Percentiles rank a stretch among this genome's conserved stretches.
These are phyloP conservation scores for Phaffia australis DNA, from an alignment of 768 basidiomycete species.

Conservation along the genomic window DNA sequence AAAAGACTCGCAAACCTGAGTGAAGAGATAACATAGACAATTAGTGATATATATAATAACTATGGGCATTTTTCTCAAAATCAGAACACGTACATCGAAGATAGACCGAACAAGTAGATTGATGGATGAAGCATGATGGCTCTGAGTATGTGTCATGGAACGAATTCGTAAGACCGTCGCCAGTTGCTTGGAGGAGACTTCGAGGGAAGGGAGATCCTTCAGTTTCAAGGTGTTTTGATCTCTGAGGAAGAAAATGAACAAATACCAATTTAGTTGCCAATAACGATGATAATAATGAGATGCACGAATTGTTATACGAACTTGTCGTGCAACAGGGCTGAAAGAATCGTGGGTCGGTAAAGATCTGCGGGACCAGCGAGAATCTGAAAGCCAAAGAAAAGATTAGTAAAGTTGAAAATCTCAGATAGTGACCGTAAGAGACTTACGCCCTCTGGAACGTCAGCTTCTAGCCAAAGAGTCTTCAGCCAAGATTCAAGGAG, in stretches of 20 bases:
- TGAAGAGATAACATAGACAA: background rate
- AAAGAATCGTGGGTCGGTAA: conserved; percentile 30
- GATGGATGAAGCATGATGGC: conserved; percentile 24
- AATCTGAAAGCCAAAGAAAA: conserved; percentile 18
- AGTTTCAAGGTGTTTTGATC: conserved; percentile 13
- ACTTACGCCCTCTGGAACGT: conserved; percentile 12
- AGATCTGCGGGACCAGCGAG: conserved; percentile 32
- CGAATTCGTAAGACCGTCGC: conserved; percentile 14
- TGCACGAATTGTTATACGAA: conserved; percentile 15
- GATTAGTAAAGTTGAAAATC: background rate
- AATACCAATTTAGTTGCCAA: background rate
- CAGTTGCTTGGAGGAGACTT: conserved; percentile 14
- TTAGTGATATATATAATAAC: background rate
- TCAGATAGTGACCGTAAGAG: background rate
- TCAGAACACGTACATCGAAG: conserved; percentile 30
- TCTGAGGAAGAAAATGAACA: background rate
- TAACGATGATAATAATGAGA: background rate
- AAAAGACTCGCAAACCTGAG: conserved; percentile 26
- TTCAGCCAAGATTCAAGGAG: conserved; percentile 16
- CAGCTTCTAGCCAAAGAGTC: conserved; percentile 3
- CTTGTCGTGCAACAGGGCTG: conserved; percentile 31
- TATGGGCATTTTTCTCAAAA: background rate
- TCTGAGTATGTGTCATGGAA: conserved; percentile 9
- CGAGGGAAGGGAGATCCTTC: conserved; percentile 20
- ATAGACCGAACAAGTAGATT: conserved; percentile 42